phyloP scores from a whole-genome alignment of 2,329 filamentous ascomycete species.

The Colletotrichum sp. region DNA sequence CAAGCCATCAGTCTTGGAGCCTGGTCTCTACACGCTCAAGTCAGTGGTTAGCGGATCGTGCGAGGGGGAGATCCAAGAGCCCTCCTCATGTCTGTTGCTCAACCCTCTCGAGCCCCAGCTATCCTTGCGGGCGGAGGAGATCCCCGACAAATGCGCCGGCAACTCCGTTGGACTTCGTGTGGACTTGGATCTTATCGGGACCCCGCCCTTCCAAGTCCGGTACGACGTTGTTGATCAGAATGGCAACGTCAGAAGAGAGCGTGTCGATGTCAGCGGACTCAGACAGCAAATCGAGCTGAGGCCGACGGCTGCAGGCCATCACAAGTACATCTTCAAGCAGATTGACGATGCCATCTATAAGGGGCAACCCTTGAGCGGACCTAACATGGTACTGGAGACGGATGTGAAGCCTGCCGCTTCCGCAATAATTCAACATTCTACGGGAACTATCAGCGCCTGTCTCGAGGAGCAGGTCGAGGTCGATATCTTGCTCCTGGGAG shows the following conservation, averaged over 20 bases:
- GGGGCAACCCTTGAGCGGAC: conserved; percentile 64
- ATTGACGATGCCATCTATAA: conserved; percentile 86
- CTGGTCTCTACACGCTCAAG: conserved; percentile 86
- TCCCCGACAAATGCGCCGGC: conserved; percentile 93
- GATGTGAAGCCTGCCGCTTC: conserved; percentile 92
- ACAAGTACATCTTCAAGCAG: conserved; percentile 83
- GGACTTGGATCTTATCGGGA: conserved; percentile 88
- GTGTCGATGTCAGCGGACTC: conserved; percentile 64
- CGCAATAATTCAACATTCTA: conserved; percentile 68
- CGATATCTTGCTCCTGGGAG: conserved; percentile 77
- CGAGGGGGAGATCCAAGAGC: conserved; percentile 87
- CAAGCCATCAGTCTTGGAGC: conserved; percentile 71
- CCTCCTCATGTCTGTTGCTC: conserved; percentile 88
- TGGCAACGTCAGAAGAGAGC: conserved; percentile 43
- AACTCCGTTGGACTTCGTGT: conserved; percentile 91
- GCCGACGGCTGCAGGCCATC: conserved; percentile 80
- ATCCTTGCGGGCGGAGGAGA: conserved; percentile 75
- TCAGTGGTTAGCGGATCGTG: conserved; percentile 83
- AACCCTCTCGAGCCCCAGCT: conserved; percentile 90
- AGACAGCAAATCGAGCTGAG: conserved; percentile 85
- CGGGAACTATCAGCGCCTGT: conserved; percentile 70
- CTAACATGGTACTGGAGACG: conserved; percentile 75
- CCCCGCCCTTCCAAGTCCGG: conserved; percentile 84
- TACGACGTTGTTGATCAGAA: conserved; percentile 76
- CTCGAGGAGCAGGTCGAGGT: conserved; percentile 82